These are phyloP conservation scores for Euryodendron excelsum DNA, from an alignment of 148 eudicot species.

Conservation along the genomic window DNA sequence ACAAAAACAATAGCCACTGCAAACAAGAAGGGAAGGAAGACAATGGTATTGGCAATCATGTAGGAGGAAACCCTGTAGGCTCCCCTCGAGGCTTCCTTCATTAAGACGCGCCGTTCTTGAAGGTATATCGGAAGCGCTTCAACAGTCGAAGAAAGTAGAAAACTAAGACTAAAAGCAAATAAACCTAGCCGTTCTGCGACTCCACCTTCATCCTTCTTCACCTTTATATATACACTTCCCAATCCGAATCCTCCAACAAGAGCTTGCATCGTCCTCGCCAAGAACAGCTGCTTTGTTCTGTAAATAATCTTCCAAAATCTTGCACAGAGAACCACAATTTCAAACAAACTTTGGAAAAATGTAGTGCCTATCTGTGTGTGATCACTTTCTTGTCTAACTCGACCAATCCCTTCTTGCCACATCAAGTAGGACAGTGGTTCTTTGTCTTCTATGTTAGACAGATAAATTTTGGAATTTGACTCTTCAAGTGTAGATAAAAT, in stretches of 20 bases:
- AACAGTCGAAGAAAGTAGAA: slow-evolving; percentile 90
- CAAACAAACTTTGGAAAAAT: slow-evolving; percentile 19
- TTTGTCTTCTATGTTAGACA: neutral
- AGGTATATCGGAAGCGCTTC: slow-evolving; percentile 96
- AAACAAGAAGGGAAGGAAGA: slow-evolving; percentile 83
- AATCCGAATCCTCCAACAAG: slow-evolving; percentile 86
- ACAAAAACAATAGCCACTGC: slow-evolving; percentile 67
- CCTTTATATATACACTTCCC: slow-evolving; percentile 70
- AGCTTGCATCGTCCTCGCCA: slow-evolving; percentile 94
- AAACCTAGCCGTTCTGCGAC: slow-evolving; percentile 78
- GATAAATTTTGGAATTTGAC: slow-evolving; percentile 1
- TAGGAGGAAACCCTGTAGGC: slow-evolving; percentile 78
- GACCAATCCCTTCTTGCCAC: slow-evolving; percentile 14
- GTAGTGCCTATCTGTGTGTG: neutral
- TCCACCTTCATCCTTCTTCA: slow-evolving; percentile 58
- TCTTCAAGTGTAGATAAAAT: slow-evolving; percentile 57
- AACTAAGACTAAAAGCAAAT: slow-evolving; percentile 89
- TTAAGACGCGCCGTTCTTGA: slow-evolving; percentile 82
- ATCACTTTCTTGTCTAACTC: too few species aligned
- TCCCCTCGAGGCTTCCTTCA: slow-evolving; percentile 87
- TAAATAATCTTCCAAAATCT: slow-evolving; percentile 85
- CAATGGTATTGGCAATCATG: slow-evolving; percentile 76
- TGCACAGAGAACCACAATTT: slow-evolving; percentile 56
- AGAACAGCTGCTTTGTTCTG: slow-evolving; percentile 79
- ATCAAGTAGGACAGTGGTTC: slow-evolving; percentile 15